These are phyloP conservation scores for Firmiana major DNA, from an alignment of 345 rosid species.

Conservation along the genomic window DNA sequence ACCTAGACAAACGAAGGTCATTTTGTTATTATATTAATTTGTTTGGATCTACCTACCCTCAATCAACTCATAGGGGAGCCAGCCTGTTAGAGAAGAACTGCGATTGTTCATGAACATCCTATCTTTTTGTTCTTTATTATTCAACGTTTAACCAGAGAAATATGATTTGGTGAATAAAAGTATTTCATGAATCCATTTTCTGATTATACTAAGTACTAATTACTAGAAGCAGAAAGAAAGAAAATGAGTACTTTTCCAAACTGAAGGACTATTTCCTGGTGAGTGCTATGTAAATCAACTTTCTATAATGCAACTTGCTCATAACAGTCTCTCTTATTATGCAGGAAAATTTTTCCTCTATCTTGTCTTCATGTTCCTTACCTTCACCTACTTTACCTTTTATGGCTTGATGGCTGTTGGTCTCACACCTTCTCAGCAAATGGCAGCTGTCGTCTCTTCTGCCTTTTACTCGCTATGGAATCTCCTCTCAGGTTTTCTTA, in stretches of 20 bases:
- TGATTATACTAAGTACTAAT: not conserved
- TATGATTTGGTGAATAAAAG: not conserved
- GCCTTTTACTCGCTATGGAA: conserved; percentile 93
- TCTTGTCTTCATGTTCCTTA: conserved; percentile 78
- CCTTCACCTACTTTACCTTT: conserved; percentile 87
- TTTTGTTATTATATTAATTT: too few relatives aligned
- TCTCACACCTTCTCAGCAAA: conserved; percentile 68
- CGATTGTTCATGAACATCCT: not conserved
- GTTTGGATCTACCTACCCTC: not conserved
- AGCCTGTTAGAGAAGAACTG: not conserved
- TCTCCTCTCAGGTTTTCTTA: conserved; percentile 81
- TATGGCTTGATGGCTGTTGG: conserved; percentile 97
- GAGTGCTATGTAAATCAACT: not conserved
- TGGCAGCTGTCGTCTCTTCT: conserved; percentile 82
- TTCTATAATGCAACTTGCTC: not conserved
- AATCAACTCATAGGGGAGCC: not conserved
- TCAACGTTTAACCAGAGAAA: not conserved
- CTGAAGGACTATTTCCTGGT: not conserved
- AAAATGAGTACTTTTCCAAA: not conserved
- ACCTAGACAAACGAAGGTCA: too few relatives aligned
- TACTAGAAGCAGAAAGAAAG: too few relatives aligned
- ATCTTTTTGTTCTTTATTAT: not conserved
- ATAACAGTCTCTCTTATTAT: not conserved
- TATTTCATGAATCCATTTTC: not conserved
- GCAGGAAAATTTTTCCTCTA: conserved; percentile 77